Evolutionary conservation across 495 filamentous ascomycete species (phyloP), one percentile per base, ranked within the genome.

Genomic region (Halenospora varia): DNA sequence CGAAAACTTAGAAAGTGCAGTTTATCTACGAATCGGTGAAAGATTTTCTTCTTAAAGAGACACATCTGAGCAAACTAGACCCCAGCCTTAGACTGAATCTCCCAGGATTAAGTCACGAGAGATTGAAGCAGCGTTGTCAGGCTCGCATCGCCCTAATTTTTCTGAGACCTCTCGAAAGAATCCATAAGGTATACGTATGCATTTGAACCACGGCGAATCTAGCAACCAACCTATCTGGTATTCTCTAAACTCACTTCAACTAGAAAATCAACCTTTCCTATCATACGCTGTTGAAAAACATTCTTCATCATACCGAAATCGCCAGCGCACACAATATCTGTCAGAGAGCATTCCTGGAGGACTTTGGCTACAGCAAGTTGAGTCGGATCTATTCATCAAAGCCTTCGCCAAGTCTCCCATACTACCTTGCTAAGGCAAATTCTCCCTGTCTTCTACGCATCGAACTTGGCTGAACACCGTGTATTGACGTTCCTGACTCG

Each of bases 281-380:
- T 56, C 72, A 51, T 81, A 79, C 60, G 71, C 76, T 20, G 60
- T 26, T n/a, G 53, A 65, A n/a, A 19, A 25, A 73, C 60, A 54
- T 80, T 3, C 64, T 81, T 1, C 59, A 70, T 20, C 77, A 81
- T 64, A 70, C 77, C n/a, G 63, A 80, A 17, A 55, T 51, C 13
- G 77, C 76, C 13, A 63, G 62, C 17, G 29, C 17, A 25, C 20
- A 19, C 46, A 53, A 41, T 4, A 50, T 53, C 4, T 66, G 47
- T 3, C 29, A 46, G 3, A 53, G 53, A 25, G 65, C 67, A 39
- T 53, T 47, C 19, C 22, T 59, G 29, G 17, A 29, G 3, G 13
- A 1, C 1, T 53, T 58, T 46, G 4, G 29, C 29, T n/a, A n/a
- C n/a, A n/a, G n/a, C n/a, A n/a, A n/a, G n/a, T n/a, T n/a, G n/a